These are phyloP conservation scores for Kazachstania psychrophila DNA, from an alignment of 805 yeast genomes.

Conservation along the genomic window DNA sequence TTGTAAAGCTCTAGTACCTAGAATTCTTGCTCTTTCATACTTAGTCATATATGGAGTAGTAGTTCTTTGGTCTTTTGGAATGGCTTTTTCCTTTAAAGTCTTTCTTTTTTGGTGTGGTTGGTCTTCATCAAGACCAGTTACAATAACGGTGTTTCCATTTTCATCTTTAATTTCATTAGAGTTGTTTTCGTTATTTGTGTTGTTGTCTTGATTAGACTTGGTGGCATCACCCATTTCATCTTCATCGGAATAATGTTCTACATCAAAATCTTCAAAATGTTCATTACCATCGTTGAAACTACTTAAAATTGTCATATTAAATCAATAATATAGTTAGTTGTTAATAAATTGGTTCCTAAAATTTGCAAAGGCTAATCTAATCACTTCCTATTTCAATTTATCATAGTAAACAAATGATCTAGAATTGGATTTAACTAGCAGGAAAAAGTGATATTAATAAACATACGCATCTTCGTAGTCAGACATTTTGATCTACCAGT, in stretches of 20 bases:
- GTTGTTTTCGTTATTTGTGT: constrained; percentile 26
- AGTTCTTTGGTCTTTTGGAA: constrained; percentile 77
- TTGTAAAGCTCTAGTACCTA: constrained; percentile 96
- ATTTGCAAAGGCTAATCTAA: no score
- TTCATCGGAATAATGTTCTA: constrained; percentile 71
- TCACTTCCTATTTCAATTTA: no score
- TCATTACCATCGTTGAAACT: constrained; percentile 63
- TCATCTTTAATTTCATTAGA: constrained; percentile 34
- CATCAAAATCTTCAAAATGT: constrained; percentile 73
- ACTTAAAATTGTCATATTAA: constrained; percentile 2
- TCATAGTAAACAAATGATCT: no score
- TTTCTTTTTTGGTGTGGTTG: constrained; percentile 40
- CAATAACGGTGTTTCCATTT: constrained; percentile 65
- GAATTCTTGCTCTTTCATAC: constrained; percentile 93
- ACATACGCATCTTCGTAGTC: constrained; percentile 45
- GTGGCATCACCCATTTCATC: constrained; percentile 37
- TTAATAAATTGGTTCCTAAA: no score
- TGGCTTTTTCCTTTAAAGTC: constrained; percentile 71
- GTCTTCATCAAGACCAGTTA: constrained; percentile 58
- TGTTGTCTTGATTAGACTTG: constrained; percentile 24
- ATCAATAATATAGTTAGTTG: no score
- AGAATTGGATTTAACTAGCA: no score
- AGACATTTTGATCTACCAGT: constrained; percentile 36
- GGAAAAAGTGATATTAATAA: no score
- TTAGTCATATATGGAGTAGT: constrained; percentile 99